A percentile compares a stretch with the other conserved stretches of the same genome.
Conservation (phyloP, 495 filamentous ascomycete genomes). For the Cenococcum geophilum region DNA sequence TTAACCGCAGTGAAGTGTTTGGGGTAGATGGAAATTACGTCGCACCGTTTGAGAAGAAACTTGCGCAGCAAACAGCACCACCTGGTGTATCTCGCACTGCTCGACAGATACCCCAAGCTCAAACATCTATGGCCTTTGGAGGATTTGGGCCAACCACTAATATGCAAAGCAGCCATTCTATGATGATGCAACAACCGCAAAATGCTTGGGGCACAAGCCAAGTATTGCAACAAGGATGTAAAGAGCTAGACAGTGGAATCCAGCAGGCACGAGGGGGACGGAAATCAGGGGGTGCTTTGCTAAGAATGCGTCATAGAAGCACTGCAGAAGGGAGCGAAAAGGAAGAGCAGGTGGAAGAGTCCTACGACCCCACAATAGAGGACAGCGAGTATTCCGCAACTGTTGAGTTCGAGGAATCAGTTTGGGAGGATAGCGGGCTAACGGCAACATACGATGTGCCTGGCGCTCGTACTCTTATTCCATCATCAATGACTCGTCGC, state of each 20-base stretch:
- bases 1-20: slow-evolving; percentile 23
- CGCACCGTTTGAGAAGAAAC: not conserved
- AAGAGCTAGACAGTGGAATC: not conserved
- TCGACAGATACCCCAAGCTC: not conserved
- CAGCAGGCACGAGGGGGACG: not conserved
- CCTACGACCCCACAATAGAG: not conserved
- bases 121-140: not conserved
- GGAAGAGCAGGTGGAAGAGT: slow-evolving; percentile 8
- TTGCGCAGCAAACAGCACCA: slow-evolving; percentile 6
- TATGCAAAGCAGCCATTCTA: slow-evolving; percentile 4
- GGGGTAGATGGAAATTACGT: slow-evolving; percentile 18
- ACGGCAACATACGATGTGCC: slow-evolving; percentile 60
- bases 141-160: not conserved
- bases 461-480: slow-evolving; percentile 44
- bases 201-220: not conserved
- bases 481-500: slow-evolving; percentile 44
- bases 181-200: not conserved
- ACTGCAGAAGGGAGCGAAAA: slow-evolving; percentile 1
- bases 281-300: not conserved
- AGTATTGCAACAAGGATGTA: not conserved
- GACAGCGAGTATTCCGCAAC: slow-evolving; percentile 1
- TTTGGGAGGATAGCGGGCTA: slow-evolving; percentile 43
- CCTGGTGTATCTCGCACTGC: no score
- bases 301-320: not conserved
- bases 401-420: slow-evolving; percentile 26